Percentiles rank a stretch among this genome's conserved stretches.
Evolutionary conservation across 23 red algal genomes (phyloP).

Genomic region (Cyanidiococcus yangmingshanensis): DNA sequence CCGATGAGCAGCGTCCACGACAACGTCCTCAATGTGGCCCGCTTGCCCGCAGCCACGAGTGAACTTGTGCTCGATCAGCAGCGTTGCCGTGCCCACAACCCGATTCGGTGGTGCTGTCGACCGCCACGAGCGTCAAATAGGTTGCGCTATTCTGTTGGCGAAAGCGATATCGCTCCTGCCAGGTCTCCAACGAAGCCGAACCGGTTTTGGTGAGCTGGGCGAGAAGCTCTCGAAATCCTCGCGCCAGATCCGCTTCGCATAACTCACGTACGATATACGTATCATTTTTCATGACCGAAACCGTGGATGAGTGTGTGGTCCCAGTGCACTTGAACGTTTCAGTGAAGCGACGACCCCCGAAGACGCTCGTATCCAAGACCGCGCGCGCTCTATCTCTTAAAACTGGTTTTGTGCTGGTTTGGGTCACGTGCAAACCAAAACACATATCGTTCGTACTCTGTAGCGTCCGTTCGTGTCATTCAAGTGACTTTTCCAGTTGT

Average conservation of each 20-base stretch:
- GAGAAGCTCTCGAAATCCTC: not conserved
- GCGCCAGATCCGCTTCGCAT: not conserved
- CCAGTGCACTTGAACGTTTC: too few relatives aligned
- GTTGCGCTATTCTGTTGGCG: not conserved
- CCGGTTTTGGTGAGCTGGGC: not conserved
- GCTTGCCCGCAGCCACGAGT: not conserved
- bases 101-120: conserved; percentile 4
- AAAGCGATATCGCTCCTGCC: not conserved
- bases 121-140: conserved; percentile 12
- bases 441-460: too few relatives aligned
- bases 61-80: conserved; percentile 15
- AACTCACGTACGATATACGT: not conserved
- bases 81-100: not conserved
- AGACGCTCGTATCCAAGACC: too few relatives aligned
- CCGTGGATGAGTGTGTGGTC: too few relatives aligned
- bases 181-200: not conserved
- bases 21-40: conserved; percentile 17
- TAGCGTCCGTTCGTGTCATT: too few relatives aligned
- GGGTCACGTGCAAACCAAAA: too few relatives aligned
- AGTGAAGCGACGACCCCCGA: too few relatives aligned
- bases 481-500: too few relatives aligned
- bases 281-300: too few relatives aligned
- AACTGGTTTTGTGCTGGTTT: too few relatives aligned
- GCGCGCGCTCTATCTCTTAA: too few relatives aligned
- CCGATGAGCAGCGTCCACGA: conserved; percentile 8